These are phyloP conservation scores for Fraxinus xanthoxyloides DNA, from an alignment of 305 asterid genomes.

Conservation along the genomic window DNA sequence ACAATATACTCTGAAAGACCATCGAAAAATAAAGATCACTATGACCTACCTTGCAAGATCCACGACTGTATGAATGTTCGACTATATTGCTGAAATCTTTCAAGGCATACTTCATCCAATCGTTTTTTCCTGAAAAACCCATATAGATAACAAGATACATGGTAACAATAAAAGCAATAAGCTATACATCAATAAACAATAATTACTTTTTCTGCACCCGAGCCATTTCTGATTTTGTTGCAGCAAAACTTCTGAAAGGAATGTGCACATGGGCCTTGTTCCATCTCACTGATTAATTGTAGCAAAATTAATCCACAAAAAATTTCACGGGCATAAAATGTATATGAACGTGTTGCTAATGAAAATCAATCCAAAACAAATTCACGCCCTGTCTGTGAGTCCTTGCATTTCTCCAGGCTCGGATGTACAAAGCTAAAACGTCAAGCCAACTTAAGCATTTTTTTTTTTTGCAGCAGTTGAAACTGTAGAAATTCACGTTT, in stretches of 20 bases:
- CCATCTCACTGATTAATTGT: constrained; percentile 48
- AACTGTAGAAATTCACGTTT: background rate
- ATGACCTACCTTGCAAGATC: constrained; percentile 71
- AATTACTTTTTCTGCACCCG: constrained; percentile 64
- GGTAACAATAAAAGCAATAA: background rate
- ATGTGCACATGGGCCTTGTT: constrained; percentile 25
- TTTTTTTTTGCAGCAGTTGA: background rate
- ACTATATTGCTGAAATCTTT: constrained; percentile 85
- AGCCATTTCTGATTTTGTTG: constrained; percentile 51
- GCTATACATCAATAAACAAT: constrained; percentile 4
- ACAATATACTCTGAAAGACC: background rate
- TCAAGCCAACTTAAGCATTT: background rate
- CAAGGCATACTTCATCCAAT: constrained; percentile 85
- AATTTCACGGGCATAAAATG: background rate
- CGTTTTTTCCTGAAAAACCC: constrained; percentile 66
- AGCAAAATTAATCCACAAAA: constrained; percentile 21
- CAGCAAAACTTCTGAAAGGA: constrained; percentile 52
- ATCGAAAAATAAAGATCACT: constrained; percentile 9
- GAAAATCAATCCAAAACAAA: background rate
- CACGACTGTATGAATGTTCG: constrained; percentile 88
- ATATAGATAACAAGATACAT: background rate
- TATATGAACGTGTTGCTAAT: background rate
- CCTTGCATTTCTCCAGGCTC: background rate
- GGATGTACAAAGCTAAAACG: background rate
- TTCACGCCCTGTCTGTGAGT: background rate